Percentiles rank a stretch among this genome's conserved stretches.
phyloP scores from a whole-genome alignment of 2,329 filamentous ascomycete genomes.

The Chaetothyriales sp. region DNA sequence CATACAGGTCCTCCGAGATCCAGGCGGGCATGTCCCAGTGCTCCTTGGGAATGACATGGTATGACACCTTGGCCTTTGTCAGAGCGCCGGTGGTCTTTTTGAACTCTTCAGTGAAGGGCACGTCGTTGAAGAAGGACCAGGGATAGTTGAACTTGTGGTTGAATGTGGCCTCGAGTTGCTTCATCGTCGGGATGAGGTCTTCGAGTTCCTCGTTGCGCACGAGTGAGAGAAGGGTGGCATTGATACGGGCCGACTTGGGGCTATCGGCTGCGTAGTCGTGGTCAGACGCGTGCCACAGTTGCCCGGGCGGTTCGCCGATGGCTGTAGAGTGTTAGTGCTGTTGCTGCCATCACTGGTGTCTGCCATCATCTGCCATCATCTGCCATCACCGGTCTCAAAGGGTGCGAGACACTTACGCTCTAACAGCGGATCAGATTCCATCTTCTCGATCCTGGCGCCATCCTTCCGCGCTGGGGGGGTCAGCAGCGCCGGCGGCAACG shows the following conservation, averaged over 20 bases:
- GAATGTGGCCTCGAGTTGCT: slow-evolving; percentile 84
- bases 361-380: no score
- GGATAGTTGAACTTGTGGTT: slow-evolving; percentile 99
- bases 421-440: slow-evolving; percentile 67
- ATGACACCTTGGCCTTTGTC: slow-evolving; percentile 71
- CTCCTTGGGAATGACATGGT: slow-evolving; percentile 58
- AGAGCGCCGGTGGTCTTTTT: slow-evolving; percentile 63
- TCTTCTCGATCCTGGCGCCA: slow-evolving; percentile 35
- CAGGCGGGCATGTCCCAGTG: slow-evolving; percentile 86
- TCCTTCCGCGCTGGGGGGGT: slow-evolving; percentile 20
- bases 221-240: slow-evolving; percentile 79
- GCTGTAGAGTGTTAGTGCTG: slow-evolving; percentile 34
- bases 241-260: slow-evolving; percentile 65
- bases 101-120: slow-evolving; percentile 85
- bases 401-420: slow-evolving; percentile 48
- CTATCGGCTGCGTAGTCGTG: slow-evolving; percentile 65
- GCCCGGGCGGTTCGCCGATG: slow-evolving; percentile 67
- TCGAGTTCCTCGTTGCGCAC: slow-evolving; percentile 82
- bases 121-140: slow-evolving; percentile 98
- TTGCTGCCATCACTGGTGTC: slow-evolving; percentile 3
- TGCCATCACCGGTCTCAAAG: neutral
- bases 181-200: slow-evolving; percentile 76
- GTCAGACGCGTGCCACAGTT: slow-evolving; percentile 55
- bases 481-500: slow-evolving; percentile 37
- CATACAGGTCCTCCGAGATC: slow-evolving; percentile 78